Percentiles rank a stretch among this genome's conserved stretches.
Conservation (phyloP, 768 basidiomycete genomes). For the Auricularia heimuer region DNA sequence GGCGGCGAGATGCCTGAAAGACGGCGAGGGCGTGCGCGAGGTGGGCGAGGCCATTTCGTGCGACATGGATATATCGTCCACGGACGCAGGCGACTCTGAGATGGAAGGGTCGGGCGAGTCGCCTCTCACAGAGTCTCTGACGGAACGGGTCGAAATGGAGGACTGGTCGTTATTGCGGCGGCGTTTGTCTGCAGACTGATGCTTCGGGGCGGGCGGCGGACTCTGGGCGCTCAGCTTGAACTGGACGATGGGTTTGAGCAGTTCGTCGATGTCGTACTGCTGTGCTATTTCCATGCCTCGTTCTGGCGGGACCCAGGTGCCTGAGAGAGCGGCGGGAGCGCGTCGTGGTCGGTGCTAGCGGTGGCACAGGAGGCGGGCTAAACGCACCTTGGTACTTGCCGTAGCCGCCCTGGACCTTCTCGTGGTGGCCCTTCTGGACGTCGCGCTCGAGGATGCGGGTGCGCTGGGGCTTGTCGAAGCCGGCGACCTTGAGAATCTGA, state of each 20-base stretch:
- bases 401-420: constrained; percentile 98
- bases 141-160: neutral
- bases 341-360: neutral
- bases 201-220: constrained; percentile 93
- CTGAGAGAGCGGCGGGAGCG: constrained; percentile 30
- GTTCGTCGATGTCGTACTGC: constrained; percentile 84
- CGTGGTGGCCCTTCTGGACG: constrained; percentile 96
- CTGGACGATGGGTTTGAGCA: constrained; percentile 88
- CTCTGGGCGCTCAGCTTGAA: constrained; percentile 74
- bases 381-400: constrained; percentile 97
- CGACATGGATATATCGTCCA: constrained; percentile 4
- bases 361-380: neutral
- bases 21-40: constrained; percentile 82
- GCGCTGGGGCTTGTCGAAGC: constrained; percentile 97
- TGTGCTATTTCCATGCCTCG: constrained; percentile 76
- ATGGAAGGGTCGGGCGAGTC: neutral
- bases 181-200: constrained; percentile 22
- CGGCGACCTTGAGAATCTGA: constrained; percentile 96
- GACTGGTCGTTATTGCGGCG: neutral
- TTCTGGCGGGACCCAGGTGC: constrained; percentile 97
- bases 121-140: neutral
- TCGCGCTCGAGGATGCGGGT: constrained; percentile 96
- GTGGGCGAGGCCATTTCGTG: constrained; percentile 58
- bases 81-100: neutral
- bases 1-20: constrained; percentile 48